Evolutionary conservation across 352 stramenopile species (phyloP), one percentile per base, ranked within the genome.

Genomic region (Globisporangium heterothallicum): DNA sequence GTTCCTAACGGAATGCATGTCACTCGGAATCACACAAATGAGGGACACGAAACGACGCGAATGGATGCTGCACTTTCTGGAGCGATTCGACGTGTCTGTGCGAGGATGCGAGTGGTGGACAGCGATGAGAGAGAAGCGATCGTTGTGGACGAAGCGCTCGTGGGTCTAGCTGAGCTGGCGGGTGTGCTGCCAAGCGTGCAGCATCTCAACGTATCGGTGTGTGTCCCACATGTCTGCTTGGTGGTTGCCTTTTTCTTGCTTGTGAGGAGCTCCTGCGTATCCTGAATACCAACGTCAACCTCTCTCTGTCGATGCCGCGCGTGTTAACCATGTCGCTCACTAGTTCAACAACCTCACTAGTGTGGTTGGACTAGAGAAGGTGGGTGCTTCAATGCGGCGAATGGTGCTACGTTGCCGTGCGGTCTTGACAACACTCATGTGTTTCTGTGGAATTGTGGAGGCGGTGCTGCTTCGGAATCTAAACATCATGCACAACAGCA

Each of bases 141-240:
- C 45, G 72, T 60, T 21, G 71, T 76, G 42, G 63, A 88, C 47
- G 80, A 91, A 36, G 53, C 67, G 44, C 50, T 91, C 18, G 51
- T 58, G 29, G 68, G 47, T 42, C 55, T 76, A 0, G 55, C 53
- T 0, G 54, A 68, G 30, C 29, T 76, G 9, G 56, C 40, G n/a
- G 25, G 35, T 4, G 47, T 48, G 5, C 49, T 81, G 10, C 25
- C 32, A 2, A 47, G 52, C 4, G 56, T 54, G 10, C 72, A 83
- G 49, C 72, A 88, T 36, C 49, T 89, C 25, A 91, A 84, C 52
- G 61, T 89, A 42, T 58, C 72, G 58, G 80, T 88, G 46, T 16
- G 72, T 68, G 24, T 2, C 4, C 35, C 10, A 59, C 1, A 1
- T 42, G 10, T n/a, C 7, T 48, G 26, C 38, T 26, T 40, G 29